Percentiles rank a stretch among this genome's conserved stretches.
Conservation (phyloP, 169 alveolate species). For the Eimeria acervulina region DNA sequence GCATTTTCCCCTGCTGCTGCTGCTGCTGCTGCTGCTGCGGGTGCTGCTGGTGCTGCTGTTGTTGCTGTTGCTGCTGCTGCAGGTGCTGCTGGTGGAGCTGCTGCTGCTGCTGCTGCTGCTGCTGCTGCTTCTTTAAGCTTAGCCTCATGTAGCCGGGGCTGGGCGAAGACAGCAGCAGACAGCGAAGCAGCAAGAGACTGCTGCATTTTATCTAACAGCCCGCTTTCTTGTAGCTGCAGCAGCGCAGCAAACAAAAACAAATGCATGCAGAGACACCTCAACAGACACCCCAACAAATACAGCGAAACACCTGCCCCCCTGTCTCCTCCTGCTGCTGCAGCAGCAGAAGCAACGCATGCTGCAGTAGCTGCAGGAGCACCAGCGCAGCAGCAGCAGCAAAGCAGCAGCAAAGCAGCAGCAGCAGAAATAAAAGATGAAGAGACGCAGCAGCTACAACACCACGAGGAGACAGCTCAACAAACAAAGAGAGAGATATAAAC, state of each 20-base stretch:
- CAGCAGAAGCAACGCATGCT: too few relatives aligned
- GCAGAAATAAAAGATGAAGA: too few relatives aligned
- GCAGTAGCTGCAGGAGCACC: too few relatives aligned
- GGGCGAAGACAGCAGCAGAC: neutral
- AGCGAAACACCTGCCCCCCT: too few relatives aligned
- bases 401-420: too few relatives aligned
- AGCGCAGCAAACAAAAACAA: neutral
- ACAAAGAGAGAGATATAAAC: neutral
- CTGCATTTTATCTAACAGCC: constrained; percentile 11
- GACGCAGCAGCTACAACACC: too few relatives aligned
- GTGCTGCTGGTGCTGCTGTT: too few relatives aligned
- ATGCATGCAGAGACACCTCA: neutral
- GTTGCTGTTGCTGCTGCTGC: neutral
- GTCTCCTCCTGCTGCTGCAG: too few relatives aligned
- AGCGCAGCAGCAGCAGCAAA: too few relatives aligned
- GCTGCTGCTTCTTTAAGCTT: neutral
- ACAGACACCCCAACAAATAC: too few relatives aligned
- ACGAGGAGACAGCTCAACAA: too few relatives aligned
- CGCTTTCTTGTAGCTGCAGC: constrained; percentile 4
- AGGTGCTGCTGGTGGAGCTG: neutral
- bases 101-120: neutral
- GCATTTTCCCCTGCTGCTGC: neutral
- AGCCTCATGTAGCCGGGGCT: neutral
- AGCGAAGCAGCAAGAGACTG: neutral
- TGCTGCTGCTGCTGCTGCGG: too few relatives aligned